Percentiles rank a stretch among this genome's conserved stretches.
Evolutionary conservation across 1,284 basidiomycete species (phyloP).

Genomic region (Apiotrichum porosum): DNA sequence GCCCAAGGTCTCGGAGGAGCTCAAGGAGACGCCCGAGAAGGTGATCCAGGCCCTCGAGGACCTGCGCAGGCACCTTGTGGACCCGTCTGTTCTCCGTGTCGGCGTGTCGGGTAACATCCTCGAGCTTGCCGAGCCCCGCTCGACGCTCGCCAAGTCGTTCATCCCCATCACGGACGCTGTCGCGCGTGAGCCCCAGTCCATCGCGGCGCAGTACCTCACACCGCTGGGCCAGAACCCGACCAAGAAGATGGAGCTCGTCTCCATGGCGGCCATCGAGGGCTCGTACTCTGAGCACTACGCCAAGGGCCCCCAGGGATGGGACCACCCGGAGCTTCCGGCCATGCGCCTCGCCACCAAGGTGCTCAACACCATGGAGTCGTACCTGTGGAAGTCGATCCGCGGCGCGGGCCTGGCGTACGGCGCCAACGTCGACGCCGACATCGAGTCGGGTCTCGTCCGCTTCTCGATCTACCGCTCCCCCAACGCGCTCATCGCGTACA

Average conservation of each 20-base stretch:
- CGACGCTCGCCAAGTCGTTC: conserved; percentile 67
- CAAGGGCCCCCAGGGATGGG: conserved; percentile 68
- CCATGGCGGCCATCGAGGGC: conserved; percentile 90
- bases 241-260: conserved; percentile 75
- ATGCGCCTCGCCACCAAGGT: conserved; percentile 79
- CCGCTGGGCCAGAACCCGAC: conserved; percentile 67
- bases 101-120: conserved; percentile 83
- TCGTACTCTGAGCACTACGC: conserved; percentile 78
- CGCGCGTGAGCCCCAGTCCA: conserved; percentile 62
- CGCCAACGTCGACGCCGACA: conserved; percentile 69
- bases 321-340: conserved; percentile 78
- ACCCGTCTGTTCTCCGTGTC: conserved; percentile 76
- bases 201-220: conserved; percentile 67
- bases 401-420: conserved; percentile 93
- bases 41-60: conserved; percentile 70
- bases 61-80: conserved; percentile 62
- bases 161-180: conserved; percentile 54
- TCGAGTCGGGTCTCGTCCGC: conserved; percentile 73
- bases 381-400: conserved; percentile 86
- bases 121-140: conserved; percentile 64
- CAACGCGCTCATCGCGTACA: conserved; percentile 75
- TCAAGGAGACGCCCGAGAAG: conserved; percentile 68
- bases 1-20: conserved; percentile 65
- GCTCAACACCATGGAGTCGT: conserved; percentile 90
- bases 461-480: conserved; percentile 86